Percentiles rank a stretch among this genome's conserved stretches.
Evolutionary conservation across 1,284 basidiomycete species (phyloP).

Genomic region (Irpex sp.): DNA sequence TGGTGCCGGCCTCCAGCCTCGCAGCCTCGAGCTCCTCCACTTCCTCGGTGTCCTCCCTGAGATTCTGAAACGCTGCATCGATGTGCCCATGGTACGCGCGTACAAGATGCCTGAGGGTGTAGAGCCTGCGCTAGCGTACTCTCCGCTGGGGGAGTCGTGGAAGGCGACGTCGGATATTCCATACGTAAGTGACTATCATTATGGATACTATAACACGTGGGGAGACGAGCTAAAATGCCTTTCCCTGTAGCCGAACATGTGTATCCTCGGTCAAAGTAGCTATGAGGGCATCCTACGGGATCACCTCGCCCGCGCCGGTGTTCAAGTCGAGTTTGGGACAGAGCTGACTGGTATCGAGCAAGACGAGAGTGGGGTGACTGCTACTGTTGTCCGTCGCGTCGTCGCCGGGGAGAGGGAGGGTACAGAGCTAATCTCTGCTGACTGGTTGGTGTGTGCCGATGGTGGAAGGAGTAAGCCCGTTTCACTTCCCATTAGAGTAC

Average conservation of each 20-base stretch:
- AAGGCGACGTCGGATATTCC: background rate
- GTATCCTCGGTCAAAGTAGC: slow-evolving; percentile 3
- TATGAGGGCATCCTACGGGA: slow-evolving; percentile 9
- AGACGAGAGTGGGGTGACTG: slow-evolving; percentile 17
- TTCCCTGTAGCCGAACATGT: background rate
- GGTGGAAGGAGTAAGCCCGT: slow-evolving; percentile 25
- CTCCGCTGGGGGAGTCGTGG: background rate
- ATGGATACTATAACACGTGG: background rate
- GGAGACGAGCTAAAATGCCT: background rate
- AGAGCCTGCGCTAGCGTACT: background rate
- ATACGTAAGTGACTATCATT: background rate
- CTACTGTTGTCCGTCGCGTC: background rate
- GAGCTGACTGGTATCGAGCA: slow-evolving; percentile 23
- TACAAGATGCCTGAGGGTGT: background rate
- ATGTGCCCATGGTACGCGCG: background rate
- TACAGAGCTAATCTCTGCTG: slow-evolving; percentile 7
- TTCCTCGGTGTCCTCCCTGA: slow-evolving; percentile 16
- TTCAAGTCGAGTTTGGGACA: slow-evolving; percentile 6
- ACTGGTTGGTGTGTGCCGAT: slow-evolving; percentile 30
- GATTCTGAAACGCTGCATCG: slow-evolving; percentile 2
- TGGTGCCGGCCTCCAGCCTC: slow-evolving; percentile 15
- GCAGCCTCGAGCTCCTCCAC: slow-evolving; percentile 12
- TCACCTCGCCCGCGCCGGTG: slow-evolving; percentile 2
- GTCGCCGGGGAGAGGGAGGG: background rate
- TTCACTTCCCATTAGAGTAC: background rate